These are phyloP conservation scores for Galerina sulciceps DNA, from an alignment of 768 basidiomycete species.

Conservation along the genomic window DNA sequence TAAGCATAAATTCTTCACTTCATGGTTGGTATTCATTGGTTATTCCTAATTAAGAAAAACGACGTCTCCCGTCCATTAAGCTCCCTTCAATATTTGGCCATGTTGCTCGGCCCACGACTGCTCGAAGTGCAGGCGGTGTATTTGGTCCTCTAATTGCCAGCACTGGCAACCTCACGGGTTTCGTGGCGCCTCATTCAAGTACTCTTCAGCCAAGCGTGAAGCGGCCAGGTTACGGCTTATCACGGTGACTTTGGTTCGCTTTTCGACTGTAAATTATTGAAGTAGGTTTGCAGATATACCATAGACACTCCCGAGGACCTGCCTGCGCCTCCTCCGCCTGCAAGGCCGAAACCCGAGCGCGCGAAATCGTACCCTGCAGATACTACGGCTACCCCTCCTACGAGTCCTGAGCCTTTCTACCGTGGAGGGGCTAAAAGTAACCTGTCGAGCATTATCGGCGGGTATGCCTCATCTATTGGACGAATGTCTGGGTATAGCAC, in stretches of 20 bases:
- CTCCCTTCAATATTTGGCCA: slow-evolving; percentile 15
- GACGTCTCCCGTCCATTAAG: neutral
- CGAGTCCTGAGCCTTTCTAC: slow-evolving; percentile 7
- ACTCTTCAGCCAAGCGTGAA: slow-evolving; percentile 60
- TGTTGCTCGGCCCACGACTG: slow-evolving; percentile 38
- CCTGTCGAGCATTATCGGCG: slow-evolving; percentile 10
- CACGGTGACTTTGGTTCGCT: slow-evolving; percentile 41
- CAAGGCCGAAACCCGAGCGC: no score
- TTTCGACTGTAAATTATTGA: neutral
- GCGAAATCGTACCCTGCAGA: neutral
- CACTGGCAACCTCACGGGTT: slow-evolving; percentile 66
- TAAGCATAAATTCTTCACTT: neutral
- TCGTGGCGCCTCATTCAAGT: slow-evolving; percentile 55
- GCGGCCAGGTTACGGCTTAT: slow-evolving; percentile 67
- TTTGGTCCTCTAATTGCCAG: slow-evolving; percentile 75
- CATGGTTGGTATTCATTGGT: neutral
- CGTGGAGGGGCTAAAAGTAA: slow-evolving; percentile 6
- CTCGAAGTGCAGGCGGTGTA: slow-evolving; percentile 61
- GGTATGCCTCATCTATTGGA: slow-evolving; percentile 19
- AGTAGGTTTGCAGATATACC: neutral
- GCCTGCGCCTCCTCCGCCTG: no score
- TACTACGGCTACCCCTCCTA: neutral
- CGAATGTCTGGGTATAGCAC: slow-evolving; percentile 21
- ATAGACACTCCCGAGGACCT: no score
- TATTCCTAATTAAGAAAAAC: neutral